Base-by-base conservation (phyloP, 1,139 yeast species). In the Magnusiomyces clavatus region DNA sequence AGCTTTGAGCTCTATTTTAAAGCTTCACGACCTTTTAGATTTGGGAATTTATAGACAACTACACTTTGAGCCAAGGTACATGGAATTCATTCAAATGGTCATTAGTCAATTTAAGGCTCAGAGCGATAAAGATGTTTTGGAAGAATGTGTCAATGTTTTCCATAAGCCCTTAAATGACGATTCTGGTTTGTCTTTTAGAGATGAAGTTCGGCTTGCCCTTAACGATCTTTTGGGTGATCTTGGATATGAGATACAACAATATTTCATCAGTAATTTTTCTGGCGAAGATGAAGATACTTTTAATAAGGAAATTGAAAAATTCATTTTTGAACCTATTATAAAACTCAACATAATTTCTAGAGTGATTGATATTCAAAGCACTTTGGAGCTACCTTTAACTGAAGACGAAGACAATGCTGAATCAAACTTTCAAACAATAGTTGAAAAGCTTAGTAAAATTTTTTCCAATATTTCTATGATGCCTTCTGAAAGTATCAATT, bases 1-100 rank as follows among this genome's bases (percentile, higher is more conserved):
- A 8, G 57, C 66, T 1, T 55, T 62, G 1, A 51, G 61, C 16
- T 61, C 58, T 29, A 57, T 64, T 6, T n/a, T 65, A 31, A 51
- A 64, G 31, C 47, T 67, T 13, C 61, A 59, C 19, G 59, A 60
- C 17, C 49, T 65, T 31, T 55, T 68, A 13, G 64, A 65, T 44
- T 54, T 62, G 41, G 61, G 57, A n/a, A 50, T 59, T 6, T 65
- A 59, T 47, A 59, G 60, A 10, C 55, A 57, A 11, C 54, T 63
- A n/a, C 62, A 63, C 20, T 58, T 61, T 46, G 65, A 64, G 51
- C 45, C 55, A 13, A 57, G 56, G 17, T 62, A 60, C 44, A 58
- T 54, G n/a, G 56, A 48, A 14, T 53, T 62, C 4, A 54, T 66
- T 29, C 55, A 56, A 16, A 51, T 44, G 13, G 57, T 63, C 12